Conservation (phyloP, 106 monocot species). For the Platanthera guangdongensis region DNA sequence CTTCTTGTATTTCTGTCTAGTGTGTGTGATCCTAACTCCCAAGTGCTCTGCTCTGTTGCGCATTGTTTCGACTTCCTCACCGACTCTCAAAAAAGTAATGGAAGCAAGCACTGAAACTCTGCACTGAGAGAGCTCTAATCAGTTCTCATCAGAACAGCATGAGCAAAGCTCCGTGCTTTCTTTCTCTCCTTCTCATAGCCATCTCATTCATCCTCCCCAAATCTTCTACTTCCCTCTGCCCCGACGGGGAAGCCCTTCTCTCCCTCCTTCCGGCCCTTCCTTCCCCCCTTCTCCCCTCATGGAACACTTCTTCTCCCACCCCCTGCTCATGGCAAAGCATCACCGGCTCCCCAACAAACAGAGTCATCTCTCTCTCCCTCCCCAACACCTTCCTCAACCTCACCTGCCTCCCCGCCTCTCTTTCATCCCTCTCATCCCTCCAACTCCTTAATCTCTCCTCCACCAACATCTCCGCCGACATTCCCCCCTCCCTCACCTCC, state of each 20-base stretch:
- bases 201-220: not conserved
- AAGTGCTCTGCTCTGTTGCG: too few species aligned
- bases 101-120: not conserved
- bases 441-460: conserved; percentile 82
- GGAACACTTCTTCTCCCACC: conserved; percentile 46
- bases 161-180: not conserved
- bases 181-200: not conserved
- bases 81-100: not conserved
- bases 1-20: too few species aligned
- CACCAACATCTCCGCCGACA: conserved; percentile 52
- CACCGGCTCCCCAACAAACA: conserved; percentile 61
- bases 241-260: conserved; percentile 52
- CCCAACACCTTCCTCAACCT: conserved; percentile 94
- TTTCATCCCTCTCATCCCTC: conserved; percentile 69
- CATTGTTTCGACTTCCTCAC: not conserved
- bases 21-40: too few species aligned
- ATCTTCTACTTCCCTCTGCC: conserved; percentile 28
- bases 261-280: conserved; percentile 30
- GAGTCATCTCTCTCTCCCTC: conserved; percentile 80
- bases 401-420: conserved; percentile 47
- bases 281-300: conserved; percentile 41
- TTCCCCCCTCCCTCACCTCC: conserved; percentile 31
- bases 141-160: not conserved
- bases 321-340: conserved; percentile 89
- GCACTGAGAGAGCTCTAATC: not conserved